Conservation (phyloP, 257 asterid genomes). For the Vinca minor region DNA sequence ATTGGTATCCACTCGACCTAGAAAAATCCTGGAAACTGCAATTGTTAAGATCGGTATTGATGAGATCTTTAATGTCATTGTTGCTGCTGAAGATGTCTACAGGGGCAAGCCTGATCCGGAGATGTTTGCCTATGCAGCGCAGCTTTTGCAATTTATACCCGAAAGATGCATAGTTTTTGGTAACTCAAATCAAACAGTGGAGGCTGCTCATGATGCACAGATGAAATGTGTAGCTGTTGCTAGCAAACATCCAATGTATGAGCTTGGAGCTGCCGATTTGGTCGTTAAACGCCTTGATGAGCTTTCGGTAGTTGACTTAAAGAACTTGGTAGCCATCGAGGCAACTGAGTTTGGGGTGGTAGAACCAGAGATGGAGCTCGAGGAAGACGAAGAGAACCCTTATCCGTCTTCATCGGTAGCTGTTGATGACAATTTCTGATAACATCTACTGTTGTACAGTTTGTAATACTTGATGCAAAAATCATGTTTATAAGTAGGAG, state of each 20-base stretch:
- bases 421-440: conserved; percentile 65
- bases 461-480: conserved; percentile 16
- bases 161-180: conserved; percentile 90
- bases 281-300: conserved; percentile 74
- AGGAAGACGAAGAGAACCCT: conserved; percentile 55
- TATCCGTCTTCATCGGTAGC: conserved; percentile 40
- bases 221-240: conserved; percentile 98
- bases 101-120: conserved; percentile 97
- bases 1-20: conserved; percentile 79
- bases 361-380: conserved; percentile 82
- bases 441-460: conserved; percentile 45
- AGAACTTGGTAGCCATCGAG: conserved; percentile 75
- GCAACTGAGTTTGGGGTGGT: conserved; percentile 49
- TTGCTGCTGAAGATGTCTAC: conserved; percentile 79
- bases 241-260: conserved; percentile 80
- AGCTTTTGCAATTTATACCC: conserved; percentile 68
- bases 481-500: conserved; percentile 22
- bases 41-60: conserved; percentile 58
- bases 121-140: conserved; percentile 84
- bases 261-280: conserved; percentile 86
- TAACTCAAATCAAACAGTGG: conserved; percentile 79
- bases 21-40: conserved; percentile 57
- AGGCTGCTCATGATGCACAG: conserved; percentile 93
- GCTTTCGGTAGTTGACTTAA: conserved; percentile 74
- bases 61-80: conserved; percentile 60